phyloP scores from a whole-genome alignment of 495 filamentous ascomycete species.

The Aspergillus olivimuriae region DNA sequence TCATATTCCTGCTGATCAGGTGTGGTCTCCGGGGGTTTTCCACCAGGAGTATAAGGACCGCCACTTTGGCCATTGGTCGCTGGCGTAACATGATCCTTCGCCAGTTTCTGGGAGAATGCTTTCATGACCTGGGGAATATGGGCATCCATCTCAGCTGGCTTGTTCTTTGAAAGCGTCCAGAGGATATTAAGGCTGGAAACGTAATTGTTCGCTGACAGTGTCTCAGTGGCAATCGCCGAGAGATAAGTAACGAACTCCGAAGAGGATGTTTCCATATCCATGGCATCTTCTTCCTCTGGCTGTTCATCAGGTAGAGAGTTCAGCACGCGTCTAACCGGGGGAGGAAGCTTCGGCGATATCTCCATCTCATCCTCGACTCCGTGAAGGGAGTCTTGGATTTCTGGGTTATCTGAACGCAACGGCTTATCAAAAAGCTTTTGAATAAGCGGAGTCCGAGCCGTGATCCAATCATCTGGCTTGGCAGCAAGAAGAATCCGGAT shows the following conservation, averaged over 20 bases:
- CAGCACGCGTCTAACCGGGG: conserved; percentile 74
- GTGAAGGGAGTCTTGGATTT: conserved; percentile 89
- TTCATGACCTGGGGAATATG: conserved; percentile 90
- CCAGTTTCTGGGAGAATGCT: conserved; percentile 83
- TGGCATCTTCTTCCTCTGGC: conserved; percentile 83
- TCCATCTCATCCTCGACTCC: conserved; percentile 59
- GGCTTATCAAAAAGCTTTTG: conserved; percentile 90
- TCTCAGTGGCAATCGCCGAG: conserved; percentile 74
- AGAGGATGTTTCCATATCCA: conserved; percentile 66
- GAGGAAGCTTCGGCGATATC: conserved; percentile 43
- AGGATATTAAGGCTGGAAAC: conserved; percentile 84
- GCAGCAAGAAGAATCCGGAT: conserved; percentile 79
- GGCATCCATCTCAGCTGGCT: conserved; percentile 76
- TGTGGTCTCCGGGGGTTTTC: conserved; percentile 46
- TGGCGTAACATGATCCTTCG: conserved; percentile 84
- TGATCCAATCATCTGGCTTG: conserved; percentile 84
- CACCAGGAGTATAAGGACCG: conserved; percentile 28
- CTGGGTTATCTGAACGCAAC: conserved; percentile 75
- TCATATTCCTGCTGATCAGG: conserved; percentile 73
- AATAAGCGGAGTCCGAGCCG: conserved; percentile 63
- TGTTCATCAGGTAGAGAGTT: conserved; percentile 85
- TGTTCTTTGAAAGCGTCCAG: conserved; percentile 81
- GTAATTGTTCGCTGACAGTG: conserved; percentile 67
- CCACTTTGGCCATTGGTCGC: conserved; percentile 47
- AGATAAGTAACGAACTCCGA: conserved; percentile 79